Conservation (phyloP, 768 basidiomycete species). For the Pulveroboletus sp. region DNA sequence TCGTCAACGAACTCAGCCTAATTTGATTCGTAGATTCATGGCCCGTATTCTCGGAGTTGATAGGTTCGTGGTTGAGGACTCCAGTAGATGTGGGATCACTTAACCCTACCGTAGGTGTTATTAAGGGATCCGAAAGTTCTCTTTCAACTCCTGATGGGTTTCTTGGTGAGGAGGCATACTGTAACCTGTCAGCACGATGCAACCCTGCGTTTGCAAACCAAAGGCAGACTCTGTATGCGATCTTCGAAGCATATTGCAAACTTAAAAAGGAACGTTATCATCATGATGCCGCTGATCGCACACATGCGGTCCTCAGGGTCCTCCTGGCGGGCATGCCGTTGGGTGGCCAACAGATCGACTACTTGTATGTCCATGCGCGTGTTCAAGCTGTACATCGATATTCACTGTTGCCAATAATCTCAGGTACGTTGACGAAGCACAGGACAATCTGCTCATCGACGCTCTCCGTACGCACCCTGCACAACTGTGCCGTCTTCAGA, state of each 20-base stretch:
- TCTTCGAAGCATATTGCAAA: constrained; percentile 52
- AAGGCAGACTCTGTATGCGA: constrained; percentile 44
- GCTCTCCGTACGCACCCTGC: constrained; percentile 42
- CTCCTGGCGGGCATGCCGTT: constrained; percentile 30
- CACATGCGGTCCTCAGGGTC: constrained; percentile 44
- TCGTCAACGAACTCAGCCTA: neutral
- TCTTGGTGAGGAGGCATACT: constrained; percentile 45
- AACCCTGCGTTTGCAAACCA: constrained; percentile 53
- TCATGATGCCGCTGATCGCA: constrained; percentile 61
- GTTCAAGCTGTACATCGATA: neutral
- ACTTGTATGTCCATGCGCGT: constrained; percentile 40
- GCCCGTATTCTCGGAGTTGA: constrained; percentile 60
- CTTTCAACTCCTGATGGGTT: constrained; percentile 33
- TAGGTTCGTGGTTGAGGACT: constrained; percentile 40
- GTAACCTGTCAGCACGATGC: constrained; percentile 44
- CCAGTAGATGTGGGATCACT: neutral
- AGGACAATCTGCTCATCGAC: constrained; percentile 69
- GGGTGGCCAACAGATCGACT: constrained; percentile 46
- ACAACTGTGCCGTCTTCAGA: neutral
- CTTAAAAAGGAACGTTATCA: constrained; percentile 41
- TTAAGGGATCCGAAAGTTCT: constrained; percentile 64
- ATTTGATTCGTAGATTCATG: constrained; percentile 42
- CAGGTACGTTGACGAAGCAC: constrained; percentile 69
- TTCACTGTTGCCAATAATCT: no score
- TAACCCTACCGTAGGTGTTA: constrained; percentile 42